Percentiles rank a stretch among this genome's conserved stretches.
Conservation (phyloP, 805 yeast species). For the Kazachstania africana region DNA sequence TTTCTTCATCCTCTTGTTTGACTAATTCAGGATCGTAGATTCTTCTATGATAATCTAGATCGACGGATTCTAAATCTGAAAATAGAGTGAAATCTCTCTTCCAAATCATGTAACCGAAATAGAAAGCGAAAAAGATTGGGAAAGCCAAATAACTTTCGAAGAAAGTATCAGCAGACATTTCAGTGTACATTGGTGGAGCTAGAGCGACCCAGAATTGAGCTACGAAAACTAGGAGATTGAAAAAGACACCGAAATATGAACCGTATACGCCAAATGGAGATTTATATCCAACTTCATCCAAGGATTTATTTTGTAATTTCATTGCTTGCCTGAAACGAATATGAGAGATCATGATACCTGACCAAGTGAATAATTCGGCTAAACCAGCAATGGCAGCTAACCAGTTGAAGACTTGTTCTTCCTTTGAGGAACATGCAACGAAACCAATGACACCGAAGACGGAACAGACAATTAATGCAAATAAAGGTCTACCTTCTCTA, state of each 20-base stretch:
- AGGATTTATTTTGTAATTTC: conserved; percentile 36
- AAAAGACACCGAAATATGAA: conserved; percentile 37
- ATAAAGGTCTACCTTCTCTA: conserved; percentile 47
- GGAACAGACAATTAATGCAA: conserved; percentile 40
- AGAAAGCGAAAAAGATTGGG: conserved; percentile 33
- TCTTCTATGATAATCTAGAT: conserved; percentile 34
- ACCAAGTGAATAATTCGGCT: conserved; percentile 50
- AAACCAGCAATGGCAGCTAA: conserved; percentile 49
- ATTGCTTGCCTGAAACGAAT: conserved; percentile 45
- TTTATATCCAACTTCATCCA: conserved; percentile 37
- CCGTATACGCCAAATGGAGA: conserved; percentile 39
- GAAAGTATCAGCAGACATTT: conserved; percentile 30
- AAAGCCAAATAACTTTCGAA: conserved; percentile 45
- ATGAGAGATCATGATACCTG: conserved; percentile 40
- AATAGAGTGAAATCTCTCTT: conserved; percentile 27
- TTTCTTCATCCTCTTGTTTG: conserved; percentile 32
- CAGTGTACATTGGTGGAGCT: conserved; percentile 38
- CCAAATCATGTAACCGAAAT: conserved; percentile 39
- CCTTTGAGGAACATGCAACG: conserved; percentile 42
- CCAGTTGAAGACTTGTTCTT: conserved; percentile 49
- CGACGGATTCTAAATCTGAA: conserved; percentile 29
- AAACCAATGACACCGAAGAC: conserved; percentile 49
- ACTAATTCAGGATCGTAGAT: conserved; percentile 29
- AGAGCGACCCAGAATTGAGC: conserved; percentile 59
- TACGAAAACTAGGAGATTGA: conserved; percentile 38